Evolutionary conservation across 2,329 filamentous ascomycete species (phyloP).

Genomic region (Lithohypha guttulata): DNA sequence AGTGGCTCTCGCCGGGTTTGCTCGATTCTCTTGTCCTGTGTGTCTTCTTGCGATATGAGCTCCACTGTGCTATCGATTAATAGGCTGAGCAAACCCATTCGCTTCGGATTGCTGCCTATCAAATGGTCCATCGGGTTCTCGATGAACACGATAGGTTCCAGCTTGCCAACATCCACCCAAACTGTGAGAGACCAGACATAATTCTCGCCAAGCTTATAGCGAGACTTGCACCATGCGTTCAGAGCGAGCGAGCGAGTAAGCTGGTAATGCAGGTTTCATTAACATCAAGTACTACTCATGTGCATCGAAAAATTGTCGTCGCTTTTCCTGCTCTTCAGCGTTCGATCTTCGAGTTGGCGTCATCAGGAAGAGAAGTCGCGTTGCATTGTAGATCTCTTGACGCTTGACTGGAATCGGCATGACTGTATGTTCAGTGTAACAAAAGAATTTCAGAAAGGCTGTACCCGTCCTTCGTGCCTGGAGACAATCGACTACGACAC

Average conservation of each 20-base stretch:
- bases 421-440: conserved; percentile 1
- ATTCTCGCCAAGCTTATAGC: not conserved
- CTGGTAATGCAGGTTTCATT: conserved; percentile 6
- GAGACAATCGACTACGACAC: conserved; percentile 6
- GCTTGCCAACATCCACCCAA: conserved; percentile 1
- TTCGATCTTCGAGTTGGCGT: conserved; percentile 2
- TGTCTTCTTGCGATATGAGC: not conserved
- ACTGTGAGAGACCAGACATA: conserved; percentile 1
- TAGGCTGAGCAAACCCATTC: conserved; percentile 1
- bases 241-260: conserved; percentile 5
- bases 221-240: conserved; percentile 4
- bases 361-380: conserved; percentile 2
- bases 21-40: not conserved
- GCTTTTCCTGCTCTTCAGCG: conserved; percentile 6
- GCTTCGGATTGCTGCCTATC: not conserved
- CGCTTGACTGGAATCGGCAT: conserved; percentile 1
- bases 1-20: not conserved
- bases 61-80: conserved; percentile 2
- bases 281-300: conserved; percentile 7
- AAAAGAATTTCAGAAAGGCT: not conserved
- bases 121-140: conserved; percentile 2
- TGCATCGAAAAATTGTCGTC: conserved; percentile 4
- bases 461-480: conserved; percentile 3
- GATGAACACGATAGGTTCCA: conserved; percentile 1
- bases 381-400: conserved; percentile 7